Base-by-base conservation (phyloP, 768 basidiomycete species). In the Mycena filopes region DNA sequence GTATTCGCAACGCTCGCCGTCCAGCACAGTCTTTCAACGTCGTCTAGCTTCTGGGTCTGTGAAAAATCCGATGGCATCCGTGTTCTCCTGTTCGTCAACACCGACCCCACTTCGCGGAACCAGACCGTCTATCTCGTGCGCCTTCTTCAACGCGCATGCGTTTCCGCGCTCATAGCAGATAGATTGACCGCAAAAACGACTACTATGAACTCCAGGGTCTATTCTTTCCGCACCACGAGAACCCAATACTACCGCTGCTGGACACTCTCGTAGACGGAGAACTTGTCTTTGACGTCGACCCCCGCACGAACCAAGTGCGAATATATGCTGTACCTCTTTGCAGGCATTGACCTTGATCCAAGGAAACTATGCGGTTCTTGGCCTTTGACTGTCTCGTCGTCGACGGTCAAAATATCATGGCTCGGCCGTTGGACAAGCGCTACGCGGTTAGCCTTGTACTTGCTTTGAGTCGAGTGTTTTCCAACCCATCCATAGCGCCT, bases 41-140 rank as follows among this genome's bases (percentile, higher is more conserved):
- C 49, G 33, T 49, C 40, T 74, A 98, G 96, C 75, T 99, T 93
- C 78, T 99, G 97, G 97, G 98, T 99, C 45, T 98, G 96, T 80
- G 98, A 99, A 82, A 99, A 99, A 82, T 97, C 95, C 15, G 98
- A 99, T 74, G 98, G 98, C 15, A 76, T 99, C 55, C 89, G 98
- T 38, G 93, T 99, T 42, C 82, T 99, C 29, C 86, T 99, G 55
- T 80, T 97, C 63, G 85, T 99, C 53, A 81, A 85, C 75, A 85
- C 90, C 54, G 83, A 91, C 81, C 71, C 78, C 50, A 69, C 77
- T 36, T 70, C 84, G 55, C 80, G 81, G 69, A 82, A 78, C 51
- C 91, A 92, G 75, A 76, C 74, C 42, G 87, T 92, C 4, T 98
- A 88, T 78, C 83, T 98, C 29, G 98, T 97, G 69, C 69, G 91